A percentile compares a stretch with the other conserved stretches of the same genome.
phyloP scores from a whole-genome alignment of 2,329 filamentous ascomycete species.

The Ceratocystis eucalypticola region DNA sequence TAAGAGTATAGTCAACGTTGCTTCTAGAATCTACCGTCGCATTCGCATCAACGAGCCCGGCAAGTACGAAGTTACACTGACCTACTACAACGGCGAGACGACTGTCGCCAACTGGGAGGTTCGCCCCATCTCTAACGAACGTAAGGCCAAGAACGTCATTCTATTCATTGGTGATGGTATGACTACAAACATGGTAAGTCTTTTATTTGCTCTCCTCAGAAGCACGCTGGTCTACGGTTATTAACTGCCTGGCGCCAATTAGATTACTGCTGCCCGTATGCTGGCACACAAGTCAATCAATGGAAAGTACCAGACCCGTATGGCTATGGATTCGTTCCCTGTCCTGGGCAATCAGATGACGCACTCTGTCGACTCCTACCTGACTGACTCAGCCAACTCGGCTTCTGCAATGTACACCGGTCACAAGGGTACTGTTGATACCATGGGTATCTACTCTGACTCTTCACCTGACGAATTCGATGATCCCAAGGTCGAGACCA shows the following conservation, averaged over 20 bases:
- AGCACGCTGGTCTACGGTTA: too few relatives aligned
- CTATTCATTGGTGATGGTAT: constrained; percentile 66
- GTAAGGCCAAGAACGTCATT: constrained; percentile 73
- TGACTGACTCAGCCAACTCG: constrained; percentile 77
- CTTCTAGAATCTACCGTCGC: constrained; percentile 63
- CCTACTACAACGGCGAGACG: constrained; percentile 57
- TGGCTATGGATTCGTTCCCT: constrained; percentile 73
- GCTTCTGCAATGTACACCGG: constrained; percentile 70
- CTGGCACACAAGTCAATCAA: constrained; percentile 74
- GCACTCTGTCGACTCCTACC: constrained; percentile 71
- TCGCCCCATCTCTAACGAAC: constrained; percentile 51
- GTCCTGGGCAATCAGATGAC: constrained; percentile 83
- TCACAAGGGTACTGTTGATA: constrained; percentile 74
- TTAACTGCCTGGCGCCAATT: neutral
- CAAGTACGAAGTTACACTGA: constrained; percentile 61
- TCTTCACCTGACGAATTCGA: constrained; percentile 61
- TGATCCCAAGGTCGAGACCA: constrained; percentile 76
- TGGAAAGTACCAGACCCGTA: constrained; percentile 62
- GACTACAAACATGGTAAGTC: constrained; percentile 54
- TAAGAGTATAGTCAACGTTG: constrained; percentile 64
- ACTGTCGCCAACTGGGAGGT: constrained; percentile 68
- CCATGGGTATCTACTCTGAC: constrained; percentile 65
- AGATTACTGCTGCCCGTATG: constrained; percentile 63
- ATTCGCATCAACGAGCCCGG: constrained; percentile 67
- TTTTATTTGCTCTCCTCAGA: neutral